Conservation (phyloP, 192 early-diverging fungal genomes). For the Coemansia sp. region DNA sequence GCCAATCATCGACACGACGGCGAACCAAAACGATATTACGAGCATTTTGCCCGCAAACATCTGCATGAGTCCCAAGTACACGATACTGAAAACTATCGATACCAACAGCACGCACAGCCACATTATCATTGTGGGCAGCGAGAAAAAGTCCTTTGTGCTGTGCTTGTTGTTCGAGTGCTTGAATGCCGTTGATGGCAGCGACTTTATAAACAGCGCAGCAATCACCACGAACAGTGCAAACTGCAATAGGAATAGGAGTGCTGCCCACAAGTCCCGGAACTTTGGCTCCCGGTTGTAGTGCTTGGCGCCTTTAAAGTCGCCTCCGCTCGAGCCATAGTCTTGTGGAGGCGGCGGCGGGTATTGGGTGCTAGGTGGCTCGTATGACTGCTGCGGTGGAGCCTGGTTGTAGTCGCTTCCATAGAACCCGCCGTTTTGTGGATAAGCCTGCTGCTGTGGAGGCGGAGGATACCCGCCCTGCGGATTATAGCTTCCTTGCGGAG, state of each 20-base stretch:
- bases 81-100: constrained; percentile 58
- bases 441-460: constrained; percentile 17
- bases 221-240: constrained; percentile 53
- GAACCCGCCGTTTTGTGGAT: constrained; percentile 11
- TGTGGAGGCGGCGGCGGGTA: constrained; percentile 12
- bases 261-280: constrained; percentile 57
- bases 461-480: constrained; percentile 21
- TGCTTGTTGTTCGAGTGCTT: constrained; percentile 27
- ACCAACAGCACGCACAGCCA: constrained; percentile 50
- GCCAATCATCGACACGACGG: constrained; percentile 56
- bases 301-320: constrained; percentile 42
- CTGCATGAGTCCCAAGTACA: constrained; percentile 59
- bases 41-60: constrained; percentile 58
- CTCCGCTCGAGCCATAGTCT: constrained; percentile 8
- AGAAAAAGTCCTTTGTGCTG: constrained; percentile 47
- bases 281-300: constrained; percentile 52
- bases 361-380: constrained; percentile 23
- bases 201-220: constrained; percentile 39
- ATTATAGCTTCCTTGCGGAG: too few relatives aligned
- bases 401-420: constrained; percentile 15
- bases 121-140: constrained; percentile 56
- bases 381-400: constrained; percentile 20
- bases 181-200: constrained; percentile 49
- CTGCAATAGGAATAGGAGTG: constrained; percentile 44
- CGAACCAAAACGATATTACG: constrained; percentile 58